Evolutionary conservation across 345 rosid species (phyloP).

Genomic region (Acer negundo): DNA sequence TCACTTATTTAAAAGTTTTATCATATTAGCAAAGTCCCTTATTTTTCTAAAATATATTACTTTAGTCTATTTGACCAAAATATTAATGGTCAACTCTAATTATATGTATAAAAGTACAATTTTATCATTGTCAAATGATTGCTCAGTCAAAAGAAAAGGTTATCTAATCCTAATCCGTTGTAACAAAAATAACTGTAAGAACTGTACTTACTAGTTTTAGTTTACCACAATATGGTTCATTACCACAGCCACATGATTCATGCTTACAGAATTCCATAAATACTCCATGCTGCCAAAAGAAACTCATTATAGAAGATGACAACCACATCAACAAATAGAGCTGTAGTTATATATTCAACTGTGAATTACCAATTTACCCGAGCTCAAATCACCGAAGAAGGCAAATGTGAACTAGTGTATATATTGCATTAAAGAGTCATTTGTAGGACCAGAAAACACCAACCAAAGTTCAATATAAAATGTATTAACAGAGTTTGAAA

Average conservation of each 20-base stretch:
- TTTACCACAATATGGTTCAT: slow-evolving; percentile 44
- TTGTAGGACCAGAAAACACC: no score
- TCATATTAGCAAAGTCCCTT: no score
- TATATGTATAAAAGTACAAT: no score
- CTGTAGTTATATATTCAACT: slow-evolving; percentile 20
- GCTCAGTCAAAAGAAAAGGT: not conserved
- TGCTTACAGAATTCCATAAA: slow-evolving; percentile 65
- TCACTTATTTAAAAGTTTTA: no score
- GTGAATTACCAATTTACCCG: slow-evolving; percentile 66
- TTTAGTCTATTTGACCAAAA: no score
- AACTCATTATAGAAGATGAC: slow-evolving; percentile 18
- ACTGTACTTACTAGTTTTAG: slow-evolving; percentile 62
- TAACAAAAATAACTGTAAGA: not conserved
- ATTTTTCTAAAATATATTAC: no score
- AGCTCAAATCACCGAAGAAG: slow-evolving; percentile 51
- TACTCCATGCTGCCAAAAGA: slow-evolving; percentile 61
- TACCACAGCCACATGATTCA: slow-evolving; percentile 54
- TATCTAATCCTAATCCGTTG: not conserved
- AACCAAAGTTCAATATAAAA: no score
- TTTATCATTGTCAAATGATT: no score
- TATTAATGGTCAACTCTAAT: no score
- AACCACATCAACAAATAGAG: slow-evolving; percentile 21
- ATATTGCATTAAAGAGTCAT: not conserved
- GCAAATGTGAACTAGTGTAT: slow-evolving; percentile 58
- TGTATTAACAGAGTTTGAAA: no score